Conservation (phyloP, 768 basidiomycete species). For the Lactarius hengduanensis region DNA sequence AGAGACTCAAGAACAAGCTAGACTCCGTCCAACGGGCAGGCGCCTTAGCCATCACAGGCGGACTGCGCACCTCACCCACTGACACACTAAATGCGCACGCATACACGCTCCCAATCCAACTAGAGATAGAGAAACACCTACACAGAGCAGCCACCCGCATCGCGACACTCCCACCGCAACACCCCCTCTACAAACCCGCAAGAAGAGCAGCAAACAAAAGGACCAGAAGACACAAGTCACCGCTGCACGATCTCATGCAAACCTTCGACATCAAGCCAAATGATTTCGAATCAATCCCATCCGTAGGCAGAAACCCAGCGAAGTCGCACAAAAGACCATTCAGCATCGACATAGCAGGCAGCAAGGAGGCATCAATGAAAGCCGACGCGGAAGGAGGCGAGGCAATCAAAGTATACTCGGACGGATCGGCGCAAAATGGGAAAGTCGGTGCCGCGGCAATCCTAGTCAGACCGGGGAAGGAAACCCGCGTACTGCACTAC, state of each 20-base stretch:
- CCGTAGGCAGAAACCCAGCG: not conserved
- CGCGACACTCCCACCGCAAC: slow-evolving; percentile 19
- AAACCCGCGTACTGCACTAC: not conserved
- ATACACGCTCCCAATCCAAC: no score
- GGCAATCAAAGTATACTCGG: slow-evolving; percentile 24
- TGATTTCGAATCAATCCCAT: slow-evolving; percentile 18
- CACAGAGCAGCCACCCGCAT: no score
- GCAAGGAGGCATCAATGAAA: slow-evolving; percentile 1
- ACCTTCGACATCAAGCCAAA: not conserved
- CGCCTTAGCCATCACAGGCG: no score
- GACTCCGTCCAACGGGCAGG: no score
- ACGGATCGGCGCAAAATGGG: slow-evolving; percentile 25
- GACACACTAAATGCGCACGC: no score
- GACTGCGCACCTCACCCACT: no score
- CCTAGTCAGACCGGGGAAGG: not conserved
- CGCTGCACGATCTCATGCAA: slow-evolving; percentile 27
- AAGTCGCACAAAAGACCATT: not conserved
- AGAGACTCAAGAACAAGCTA: no score
- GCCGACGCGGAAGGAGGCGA: not conserved
- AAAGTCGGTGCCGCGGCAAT: not conserved
- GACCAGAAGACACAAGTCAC: not conserved
- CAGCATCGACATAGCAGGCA: not conserved
- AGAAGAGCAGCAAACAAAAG: not conserved
- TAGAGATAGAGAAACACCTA: no score
- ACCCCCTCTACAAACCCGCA: slow-evolving; percentile 9